phyloP scores from a whole-genome alignment of 2,329 filamentous ascomycete genomes.

The Ophiostoma ulmi region DNA sequence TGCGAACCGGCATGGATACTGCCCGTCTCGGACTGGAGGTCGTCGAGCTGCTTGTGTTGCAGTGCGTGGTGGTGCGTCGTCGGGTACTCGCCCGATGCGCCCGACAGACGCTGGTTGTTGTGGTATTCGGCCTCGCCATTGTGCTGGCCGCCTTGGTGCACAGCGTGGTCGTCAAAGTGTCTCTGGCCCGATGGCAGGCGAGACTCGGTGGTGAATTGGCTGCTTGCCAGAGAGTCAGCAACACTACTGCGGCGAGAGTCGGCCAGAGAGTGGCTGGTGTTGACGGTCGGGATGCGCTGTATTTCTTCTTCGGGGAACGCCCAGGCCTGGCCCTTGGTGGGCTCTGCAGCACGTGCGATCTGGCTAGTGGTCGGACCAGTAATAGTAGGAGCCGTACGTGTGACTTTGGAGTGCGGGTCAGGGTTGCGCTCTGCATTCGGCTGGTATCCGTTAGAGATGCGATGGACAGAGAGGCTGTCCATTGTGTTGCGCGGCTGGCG shows the following conservation, averaged over 20 bases:
- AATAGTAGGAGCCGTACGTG: slow-evolving; percentile 68
- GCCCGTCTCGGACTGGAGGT: slow-evolving; percentile 57
- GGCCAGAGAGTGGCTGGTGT: slow-evolving; percentile 46
- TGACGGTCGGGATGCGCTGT: slow-evolving; percentile 44
- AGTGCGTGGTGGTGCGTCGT: slow-evolving; percentile 68
- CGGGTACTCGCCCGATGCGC: slow-evolving; percentile 51
- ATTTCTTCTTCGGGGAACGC: slow-evolving; percentile 73
- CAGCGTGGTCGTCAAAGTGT: slow-evolving; percentile 65
- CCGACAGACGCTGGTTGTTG: slow-evolving; percentile 42
- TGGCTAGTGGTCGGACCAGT: slow-evolving; percentile 62
- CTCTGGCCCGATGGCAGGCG: slow-evolving; percentile 66
- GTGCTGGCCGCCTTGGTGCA: slow-evolving; percentile 63
- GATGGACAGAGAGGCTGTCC: slow-evolving; percentile 51
- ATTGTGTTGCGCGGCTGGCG: slow-evolving; percentile 52
- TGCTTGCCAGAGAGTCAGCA: slow-evolving; percentile 72
- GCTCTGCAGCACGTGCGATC: slow-evolving; percentile 67
- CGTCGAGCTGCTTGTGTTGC: slow-evolving; percentile 66
- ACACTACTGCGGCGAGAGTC: slow-evolving; percentile 71
- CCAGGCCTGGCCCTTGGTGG: slow-evolving; percentile 78
- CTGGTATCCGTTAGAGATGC: slow-evolving; percentile 62
- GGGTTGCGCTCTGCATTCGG: slow-evolving; percentile 55
- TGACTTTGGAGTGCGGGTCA: slow-evolving; percentile 45
- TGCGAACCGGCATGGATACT: slow-evolving; percentile 53
- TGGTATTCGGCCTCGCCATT: slow-evolving; percentile 47
- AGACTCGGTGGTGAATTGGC: slow-evolving; percentile 71